Conservation (phyloP, 108 stramenopile genomes). For the Bacterosira constricta region DNA sequence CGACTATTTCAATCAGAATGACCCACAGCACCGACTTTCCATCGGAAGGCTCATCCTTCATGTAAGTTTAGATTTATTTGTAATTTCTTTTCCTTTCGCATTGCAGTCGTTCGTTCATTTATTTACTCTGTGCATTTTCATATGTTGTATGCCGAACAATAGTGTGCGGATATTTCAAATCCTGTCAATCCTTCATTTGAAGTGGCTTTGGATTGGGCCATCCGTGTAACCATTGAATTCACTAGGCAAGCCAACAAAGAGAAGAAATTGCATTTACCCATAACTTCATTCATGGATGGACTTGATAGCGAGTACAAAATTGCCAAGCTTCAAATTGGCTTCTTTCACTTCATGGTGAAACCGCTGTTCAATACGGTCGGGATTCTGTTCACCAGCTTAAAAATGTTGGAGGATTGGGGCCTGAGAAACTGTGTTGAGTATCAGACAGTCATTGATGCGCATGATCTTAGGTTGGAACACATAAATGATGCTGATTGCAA, state of each 20-base stretch:
- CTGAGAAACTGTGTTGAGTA: constrained; percentile 34
- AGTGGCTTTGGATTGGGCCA: constrained; percentile 57
- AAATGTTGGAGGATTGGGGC: constrained; percentile 34
- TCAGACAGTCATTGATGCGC: constrained; percentile 12
- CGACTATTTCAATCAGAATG: constrained; percentile 15
- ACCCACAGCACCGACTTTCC: constrained; percentile 27
- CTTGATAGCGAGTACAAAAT: constrained; percentile 40
- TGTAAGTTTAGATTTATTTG: too few relatives aligned
- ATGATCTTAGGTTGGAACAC: too few relatives aligned
- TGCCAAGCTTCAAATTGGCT: constrained; percentile 57
- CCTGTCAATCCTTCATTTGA: constrained; percentile 44
- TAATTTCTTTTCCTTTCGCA: too few relatives aligned
- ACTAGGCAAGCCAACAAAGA: constrained; percentile 44
- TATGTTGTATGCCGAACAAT: too few relatives aligned
- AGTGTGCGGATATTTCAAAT: constrained; percentile 56
- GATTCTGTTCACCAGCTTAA: constrained; percentile 35
- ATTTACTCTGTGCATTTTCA: too few relatives aligned
- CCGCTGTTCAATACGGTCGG: constrained; percentile 44
- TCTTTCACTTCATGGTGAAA: constrained; percentile 53
- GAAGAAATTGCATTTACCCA: constrained; percentile 39
- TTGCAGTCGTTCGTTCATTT: too few relatives aligned
- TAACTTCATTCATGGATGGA: constrained; percentile 54
- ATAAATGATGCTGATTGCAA: too few relatives aligned
- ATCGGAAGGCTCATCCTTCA: constrained; percentile 42
- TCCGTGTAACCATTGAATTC: constrained; percentile 52